Base-by-base conservation (phyloP, 2,329 filamentous ascomycete species). In the Botryotinia calthae region DNA sequence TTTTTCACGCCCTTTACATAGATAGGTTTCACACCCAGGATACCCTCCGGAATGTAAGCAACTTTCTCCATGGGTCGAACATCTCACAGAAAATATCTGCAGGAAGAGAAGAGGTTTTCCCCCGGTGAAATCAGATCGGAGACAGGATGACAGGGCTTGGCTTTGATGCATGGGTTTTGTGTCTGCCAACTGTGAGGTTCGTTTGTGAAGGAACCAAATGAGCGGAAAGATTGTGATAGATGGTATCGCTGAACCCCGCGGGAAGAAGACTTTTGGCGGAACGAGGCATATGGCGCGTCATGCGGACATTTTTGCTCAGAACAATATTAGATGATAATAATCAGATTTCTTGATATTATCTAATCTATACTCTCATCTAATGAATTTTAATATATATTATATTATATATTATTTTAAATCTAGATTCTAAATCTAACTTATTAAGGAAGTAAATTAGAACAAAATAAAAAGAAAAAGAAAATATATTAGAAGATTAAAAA, bases 91-190 rank as follows among this genome's bases (percentile, higher is more conserved):
- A n/a, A 28, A 22, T 1, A 42, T 40, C 34, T 56, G 16, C 16
- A 56, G 64, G 48, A 67, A 67, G 48, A 67, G 6, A 56, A 56
- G n/a, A 42, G 18, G 14, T 42, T 65, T 18, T 42, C 42, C 64
- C 48, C 64, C 48, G 64, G 64, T 42, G 64, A 40, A 28, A 56
- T 56, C 34, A 34, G 34, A 56, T 67, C 34, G 25, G 34, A 42
- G 48, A 56, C 34, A 67, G 25, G 28, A 31, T 56, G 64, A 56
- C 34, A 67, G 64, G 25, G 46, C 64, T 54, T 67, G 64, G 25
- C 48, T 67, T 18, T 48, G 42, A 28, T 22, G 28, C 62, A 65
- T 65, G 28, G 28, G 1, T 25, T 46, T 22, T 8, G 14, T 56
- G n/a, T 56, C 51, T 64, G 58, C 34, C 22, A 61, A 40, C 14